Conservation (phyloP, 2,329 filamentous ascomycete species). For the Botryotinia convoluta region DNA sequence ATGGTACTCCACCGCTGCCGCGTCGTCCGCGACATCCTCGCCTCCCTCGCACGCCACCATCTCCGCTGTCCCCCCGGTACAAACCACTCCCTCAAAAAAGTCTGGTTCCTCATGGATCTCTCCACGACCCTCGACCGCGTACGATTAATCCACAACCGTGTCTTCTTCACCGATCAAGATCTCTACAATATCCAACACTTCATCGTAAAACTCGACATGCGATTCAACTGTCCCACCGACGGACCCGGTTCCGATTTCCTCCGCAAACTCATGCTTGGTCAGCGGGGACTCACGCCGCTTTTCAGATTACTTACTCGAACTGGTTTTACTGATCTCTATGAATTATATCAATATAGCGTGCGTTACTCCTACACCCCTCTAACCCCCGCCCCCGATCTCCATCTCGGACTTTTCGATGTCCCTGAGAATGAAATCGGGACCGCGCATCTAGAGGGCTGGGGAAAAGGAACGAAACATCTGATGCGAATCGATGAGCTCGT, state of each 20-base stretch:
- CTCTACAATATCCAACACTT: constrained; percentile 63
- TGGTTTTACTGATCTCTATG: constrained; percentile 47
- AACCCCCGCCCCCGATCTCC: constrained; percentile 40
- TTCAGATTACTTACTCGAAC: constrained; percentile 59
- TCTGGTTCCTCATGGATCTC: constrained; percentile 73
- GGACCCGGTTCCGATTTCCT: constrained; percentile 51
- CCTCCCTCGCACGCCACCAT: constrained; percentile 55
- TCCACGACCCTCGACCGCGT: constrained; percentile 55
- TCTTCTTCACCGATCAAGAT: constrained; percentile 57
- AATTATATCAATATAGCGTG: constrained; percentile 56
- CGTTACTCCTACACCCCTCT: constrained; percentile 51
- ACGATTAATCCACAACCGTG: constrained; percentile 50
- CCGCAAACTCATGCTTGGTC: constrained; percentile 58
- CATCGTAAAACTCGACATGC: constrained; percentile 69
- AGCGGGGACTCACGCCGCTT: constrained; percentile 54
- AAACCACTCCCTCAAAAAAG: constrained; percentile 53
- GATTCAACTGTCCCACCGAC: constrained; percentile 61
- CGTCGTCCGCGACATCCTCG: constrained; percentile 60
- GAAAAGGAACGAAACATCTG: constrained; percentile 46
- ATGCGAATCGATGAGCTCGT: constrained; percentile 58
- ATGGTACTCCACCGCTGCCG: constrained; percentile 61
- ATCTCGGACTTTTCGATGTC: constrained; percentile 43
- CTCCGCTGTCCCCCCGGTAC: constrained; percentile 53
- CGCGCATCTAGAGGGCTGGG: constrained; percentile 57
- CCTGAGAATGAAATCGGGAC: constrained; percentile 51